phyloP scores from a whole-genome alignment of 129 eudicot genomes.

The Flaveria brownii region DNA sequence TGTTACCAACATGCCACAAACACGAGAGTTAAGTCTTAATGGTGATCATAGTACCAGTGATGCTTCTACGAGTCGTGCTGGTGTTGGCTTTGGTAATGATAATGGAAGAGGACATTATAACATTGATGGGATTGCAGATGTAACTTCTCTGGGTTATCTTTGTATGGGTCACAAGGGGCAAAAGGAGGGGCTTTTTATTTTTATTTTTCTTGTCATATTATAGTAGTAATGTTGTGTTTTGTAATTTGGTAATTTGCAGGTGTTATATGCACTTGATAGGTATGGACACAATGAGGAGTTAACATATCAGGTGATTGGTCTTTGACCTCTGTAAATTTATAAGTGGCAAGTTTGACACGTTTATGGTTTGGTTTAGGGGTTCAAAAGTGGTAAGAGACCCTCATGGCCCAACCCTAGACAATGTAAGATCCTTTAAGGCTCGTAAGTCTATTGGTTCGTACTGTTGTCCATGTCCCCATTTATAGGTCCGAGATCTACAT shows the following conservation, averaged over 20 bases:
- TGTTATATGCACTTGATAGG: constrained; percentile 75
- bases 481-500: too few relatives aligned
- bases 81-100: constrained; percentile 45
- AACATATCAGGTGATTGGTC: constrained; percentile 60
- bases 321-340: not conserved
- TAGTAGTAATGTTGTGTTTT: constrained; percentile 16
- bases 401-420: too few relatives aligned
- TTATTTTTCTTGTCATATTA: not conserved
- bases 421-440: too few relatives aligned
- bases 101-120: constrained; percentile 44
- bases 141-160: constrained; percentile 27
- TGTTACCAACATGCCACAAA: constrained; percentile 29
- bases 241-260: constrained; percentile 39
- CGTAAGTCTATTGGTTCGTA: too few relatives aligned
- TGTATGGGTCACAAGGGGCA: not conserved
- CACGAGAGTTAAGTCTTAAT: constrained; percentile 38
- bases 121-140: constrained; percentile 78
- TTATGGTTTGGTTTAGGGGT: not conserved
- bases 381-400: not conserved
- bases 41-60: constrained; percentile 35
- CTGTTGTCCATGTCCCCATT: too few relatives aligned
- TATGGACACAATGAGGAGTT: constrained; percentile 70
- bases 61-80: constrained; percentile 39
- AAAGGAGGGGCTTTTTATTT: not conserved
- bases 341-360: not conserved